Evolutionary conservation across 192 early-diverging fungal species (phyloP), one percentile per base, ranked within the genome.

Genomic region (Endogone sp.): DNA sequence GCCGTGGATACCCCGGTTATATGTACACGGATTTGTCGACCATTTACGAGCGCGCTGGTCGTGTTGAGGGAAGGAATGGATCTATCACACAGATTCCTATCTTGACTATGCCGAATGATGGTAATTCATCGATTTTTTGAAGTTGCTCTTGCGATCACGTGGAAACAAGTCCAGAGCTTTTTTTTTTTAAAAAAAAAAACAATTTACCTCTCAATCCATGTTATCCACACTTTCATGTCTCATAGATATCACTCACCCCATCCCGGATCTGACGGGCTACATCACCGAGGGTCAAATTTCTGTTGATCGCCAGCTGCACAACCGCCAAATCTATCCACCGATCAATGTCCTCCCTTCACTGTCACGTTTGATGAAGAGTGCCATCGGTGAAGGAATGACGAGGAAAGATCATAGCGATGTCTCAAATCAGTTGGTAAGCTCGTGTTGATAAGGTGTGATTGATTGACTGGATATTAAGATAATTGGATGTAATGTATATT

Each of bases 11-110:
- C 83, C 97, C 97, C 21, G 97, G 97, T 84, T 99, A 99, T 78
- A 99, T 99, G 97, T 99, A 99, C 85, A 99, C 97, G 9, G 97
- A 99, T 90, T 88, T 99, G 84, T 95, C 97, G 25, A 99, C 96
- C 65, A 99, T 99, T 73, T 99, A 99, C 75, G 97, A 99, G 82
- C 91, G 97, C 76, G 97, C 96, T 20, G 97, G 97, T 57, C 94
- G 97, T 71, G 97, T 99, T 20, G 91, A 91, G 62, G 97, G 97
- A 64, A 85, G 97, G 64, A 97, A 96, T 80, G 97, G 97, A 62
- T 95, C 93, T 37, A 99, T 99, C 67, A 99, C 97, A 24, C 97
- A 99, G 81, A 98, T 99, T 66, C 97, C 97, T n/a, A 99, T 99
- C 82, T 80, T 99, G 78, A 98, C 97, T 27, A 99, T 99, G 97